These are phyloP conservation scores for Glycyrrhiza uralensis DNA, from an alignment of 306 rosid genomes.

Conservation along the genomic window DNA sequence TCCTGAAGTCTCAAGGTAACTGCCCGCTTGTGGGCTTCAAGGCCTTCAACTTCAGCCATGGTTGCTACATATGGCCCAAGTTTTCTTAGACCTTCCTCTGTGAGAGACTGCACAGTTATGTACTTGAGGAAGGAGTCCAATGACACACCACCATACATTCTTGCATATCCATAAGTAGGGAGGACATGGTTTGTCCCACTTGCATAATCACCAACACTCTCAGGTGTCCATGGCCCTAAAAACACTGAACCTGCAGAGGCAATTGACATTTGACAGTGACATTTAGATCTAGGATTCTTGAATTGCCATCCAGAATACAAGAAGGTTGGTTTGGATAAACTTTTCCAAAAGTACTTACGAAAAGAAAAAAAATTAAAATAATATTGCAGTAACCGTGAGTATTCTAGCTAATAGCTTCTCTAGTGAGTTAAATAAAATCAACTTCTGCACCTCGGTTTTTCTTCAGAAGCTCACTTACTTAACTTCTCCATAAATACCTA, in stretches of 20 bases:
- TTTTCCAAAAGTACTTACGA: no score
- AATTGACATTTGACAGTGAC: background rate
- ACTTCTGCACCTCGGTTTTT: no score
- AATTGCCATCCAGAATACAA: background rate
- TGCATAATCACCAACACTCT: constrained; percentile 97
- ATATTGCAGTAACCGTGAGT: no score
- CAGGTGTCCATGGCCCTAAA: constrained; percentile 95
- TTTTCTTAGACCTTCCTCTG: constrained; percentile 83
- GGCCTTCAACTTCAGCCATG: constrained; percentile 96
- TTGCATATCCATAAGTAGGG: constrained; percentile 96
- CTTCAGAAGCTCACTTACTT: no score
- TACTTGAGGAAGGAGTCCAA: constrained; percentile 89
- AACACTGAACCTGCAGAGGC: constrained; percentile 76
- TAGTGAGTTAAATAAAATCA: no score
- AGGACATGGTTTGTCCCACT: constrained; percentile 99
- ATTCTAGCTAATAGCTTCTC: no score
- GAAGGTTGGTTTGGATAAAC: no score
- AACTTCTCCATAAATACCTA: no score
- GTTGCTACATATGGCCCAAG: constrained; percentile 88
- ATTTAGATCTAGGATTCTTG: constrained; percentile 11
- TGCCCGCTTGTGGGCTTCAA: constrained; percentile 92
- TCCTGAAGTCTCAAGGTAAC: constrained; percentile 91
- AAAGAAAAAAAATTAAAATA: no score
- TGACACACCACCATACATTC: constrained; percentile 96
- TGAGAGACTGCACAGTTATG: constrained; percentile 91